phyloP scores from a whole-genome alignment of 2,329 filamentous ascomycete genomes.

The Claviceps cyperi region DNA sequence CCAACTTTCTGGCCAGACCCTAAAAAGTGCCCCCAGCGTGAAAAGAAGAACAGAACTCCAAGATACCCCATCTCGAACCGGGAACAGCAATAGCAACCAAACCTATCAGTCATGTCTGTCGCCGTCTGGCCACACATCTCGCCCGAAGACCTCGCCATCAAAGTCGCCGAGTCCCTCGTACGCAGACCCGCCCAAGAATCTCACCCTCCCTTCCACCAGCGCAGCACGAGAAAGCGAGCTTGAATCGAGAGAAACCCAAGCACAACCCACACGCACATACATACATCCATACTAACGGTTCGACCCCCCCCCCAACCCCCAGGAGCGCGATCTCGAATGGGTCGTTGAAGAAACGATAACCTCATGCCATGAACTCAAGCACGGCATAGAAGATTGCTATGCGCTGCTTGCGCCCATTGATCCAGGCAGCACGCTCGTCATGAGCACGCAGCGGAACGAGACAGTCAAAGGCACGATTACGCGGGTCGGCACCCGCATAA shows the following conservation, averaged over 20 bases:
- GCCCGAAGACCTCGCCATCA: slow-evolving; percentile 33
- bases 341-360: slow-evolving; percentile 34
- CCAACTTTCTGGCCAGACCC: no score
- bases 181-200: slow-evolving; percentile 8
- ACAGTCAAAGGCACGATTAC: slow-evolving; percentile 86
- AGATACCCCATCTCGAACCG: background rate
- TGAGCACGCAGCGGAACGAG: slow-evolving; percentile 78
- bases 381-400: slow-evolving; percentile 77
- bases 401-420: slow-evolving; percentile 73
- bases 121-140: slow-evolving; percentile 43
- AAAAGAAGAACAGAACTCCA: background rate
- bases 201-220: background rate
- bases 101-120: slow-evolving; percentile 34
- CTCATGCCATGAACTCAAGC: slow-evolving; percentile 35
- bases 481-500: slow-evolving; percentile 74
- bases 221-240: background rate
- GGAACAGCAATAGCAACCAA: background rate
- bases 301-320: background rate
- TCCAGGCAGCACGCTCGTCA: slow-evolving; percentile 73
- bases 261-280: background rate
- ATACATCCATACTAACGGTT: background rate
- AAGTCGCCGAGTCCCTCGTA: slow-evolving; percentile 37
- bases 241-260: background rate
- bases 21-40: no score
- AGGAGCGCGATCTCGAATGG: slow-evolving; percentile 41